Conservation (phyloP, 768 basidiomycete genomes). For the Imleria badia region DNA sequence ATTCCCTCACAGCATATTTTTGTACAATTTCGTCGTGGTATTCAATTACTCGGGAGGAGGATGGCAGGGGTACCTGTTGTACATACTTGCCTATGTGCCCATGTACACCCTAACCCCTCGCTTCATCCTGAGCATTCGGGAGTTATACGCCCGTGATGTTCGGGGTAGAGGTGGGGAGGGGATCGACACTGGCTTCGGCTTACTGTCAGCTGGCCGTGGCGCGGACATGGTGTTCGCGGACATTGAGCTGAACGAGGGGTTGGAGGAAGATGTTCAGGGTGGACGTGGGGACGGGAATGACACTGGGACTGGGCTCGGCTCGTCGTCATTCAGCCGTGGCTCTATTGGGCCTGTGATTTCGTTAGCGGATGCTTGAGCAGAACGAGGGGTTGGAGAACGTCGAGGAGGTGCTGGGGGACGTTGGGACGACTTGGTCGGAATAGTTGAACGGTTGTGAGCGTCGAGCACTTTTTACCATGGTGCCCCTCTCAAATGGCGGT, state of each 20-base stretch:
- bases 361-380: no score
- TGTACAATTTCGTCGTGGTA: background rate
- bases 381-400: no score
- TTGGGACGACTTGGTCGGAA: background rate
- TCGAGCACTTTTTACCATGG: no score
- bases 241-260: background rate
- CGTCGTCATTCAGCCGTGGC: no score
- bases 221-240: background rate
- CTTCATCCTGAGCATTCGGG: background rate
- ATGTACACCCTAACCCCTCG: background rate
- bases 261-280: no score
- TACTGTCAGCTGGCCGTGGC: background rate
- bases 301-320: no score
- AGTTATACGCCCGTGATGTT: background rate
- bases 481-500: no score
- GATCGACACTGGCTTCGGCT: background rate
- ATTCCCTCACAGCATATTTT: background rate
- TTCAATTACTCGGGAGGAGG: background rate
- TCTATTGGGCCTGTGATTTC: no score
- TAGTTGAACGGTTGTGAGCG: background rate
- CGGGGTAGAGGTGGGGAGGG: background rate
- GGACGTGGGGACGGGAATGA: no score
- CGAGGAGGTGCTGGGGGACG: background rate
- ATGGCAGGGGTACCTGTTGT: background rate
- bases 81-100: background rate